Conservation (phyloP, 139 green algal species). For the Pedinophyceae sp. region DNA sequence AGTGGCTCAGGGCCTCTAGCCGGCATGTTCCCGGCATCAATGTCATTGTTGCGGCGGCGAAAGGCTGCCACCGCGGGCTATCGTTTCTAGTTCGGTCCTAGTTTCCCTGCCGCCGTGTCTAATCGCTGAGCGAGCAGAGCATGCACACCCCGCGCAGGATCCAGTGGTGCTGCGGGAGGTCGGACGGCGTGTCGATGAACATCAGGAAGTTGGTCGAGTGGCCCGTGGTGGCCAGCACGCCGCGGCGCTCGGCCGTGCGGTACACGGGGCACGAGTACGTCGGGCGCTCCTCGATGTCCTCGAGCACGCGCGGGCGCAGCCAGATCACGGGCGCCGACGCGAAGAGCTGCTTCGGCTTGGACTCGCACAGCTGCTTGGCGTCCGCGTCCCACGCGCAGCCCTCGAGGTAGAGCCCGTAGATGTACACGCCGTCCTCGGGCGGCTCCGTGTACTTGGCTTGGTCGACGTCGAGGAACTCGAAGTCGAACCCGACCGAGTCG, state of each 20-base stretch:
- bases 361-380: constrained; percentile 13
- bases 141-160: constrained; percentile 16
- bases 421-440: constrained; percentile 11
- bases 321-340: constrained; percentile 15
- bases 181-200: constrained; percentile 9
- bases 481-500: constrained; percentile 10
- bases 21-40: too few relatives aligned
- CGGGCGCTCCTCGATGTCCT: constrained; percentile 5
- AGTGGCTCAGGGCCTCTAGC: too few relatives aligned
- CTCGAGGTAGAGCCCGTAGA: constrained; percentile 21
- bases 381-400: constrained; percentile 19
- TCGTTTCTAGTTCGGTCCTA: too few relatives aligned
- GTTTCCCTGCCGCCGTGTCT: too few relatives aligned
- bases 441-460: constrained; percentile 1
- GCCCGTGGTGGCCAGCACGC: constrained; percentile 22
- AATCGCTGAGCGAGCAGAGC: constrained; percentile 6
- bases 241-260: constrained; percentile 17
- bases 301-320: constrained; percentile 9
- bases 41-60: too few relatives aligned
- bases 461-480: constrained; percentile 8
- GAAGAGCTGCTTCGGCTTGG: constrained; percentile 15
- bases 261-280: constrained; percentile 23
- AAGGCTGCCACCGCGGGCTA: too few relatives aligned
- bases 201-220: constrained; percentile 26
- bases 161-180: constrained; percentile 18